Conservation (phyloP, 2,329 filamentous ascomycete species). For the Fusarium tupiense region DNA sequence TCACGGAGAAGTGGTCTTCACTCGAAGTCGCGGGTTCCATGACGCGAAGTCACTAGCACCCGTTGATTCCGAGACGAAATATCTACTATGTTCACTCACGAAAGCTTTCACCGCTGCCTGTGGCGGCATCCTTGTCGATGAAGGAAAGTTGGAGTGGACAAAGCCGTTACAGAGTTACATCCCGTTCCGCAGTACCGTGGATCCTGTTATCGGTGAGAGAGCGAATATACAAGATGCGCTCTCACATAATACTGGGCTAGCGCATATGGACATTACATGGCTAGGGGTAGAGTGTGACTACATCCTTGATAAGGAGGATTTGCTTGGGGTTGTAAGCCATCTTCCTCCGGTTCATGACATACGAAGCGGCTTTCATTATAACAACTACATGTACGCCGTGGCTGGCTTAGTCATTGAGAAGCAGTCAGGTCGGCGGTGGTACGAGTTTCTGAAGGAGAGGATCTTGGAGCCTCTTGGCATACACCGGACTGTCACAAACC, state of each 20-base stretch:
- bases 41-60: background rate
- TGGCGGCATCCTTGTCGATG: background rate
- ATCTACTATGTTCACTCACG: rapidly evolving
- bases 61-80: background rate
- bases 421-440: background rate
- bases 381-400: background rate
- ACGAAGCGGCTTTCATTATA: background rate
- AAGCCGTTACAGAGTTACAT: background rate
- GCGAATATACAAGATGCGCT: background rate
- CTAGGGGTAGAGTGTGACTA: background rate
- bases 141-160: background rate
- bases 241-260: background rate
- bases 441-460: background rate
- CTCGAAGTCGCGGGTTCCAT: background rate
- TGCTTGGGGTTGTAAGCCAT: background rate
- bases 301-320: background rate
- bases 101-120: background rate
- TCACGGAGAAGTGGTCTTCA: background rate
- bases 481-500: background rate
- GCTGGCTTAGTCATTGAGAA: background rate
- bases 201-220: background rate
- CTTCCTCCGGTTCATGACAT: background rate
- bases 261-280: background rate
- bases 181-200: background rate
- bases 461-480: background rate